phyloP scores from a whole-genome alignment of 257 asterid species.

The Scutellaria minor region DNA sequence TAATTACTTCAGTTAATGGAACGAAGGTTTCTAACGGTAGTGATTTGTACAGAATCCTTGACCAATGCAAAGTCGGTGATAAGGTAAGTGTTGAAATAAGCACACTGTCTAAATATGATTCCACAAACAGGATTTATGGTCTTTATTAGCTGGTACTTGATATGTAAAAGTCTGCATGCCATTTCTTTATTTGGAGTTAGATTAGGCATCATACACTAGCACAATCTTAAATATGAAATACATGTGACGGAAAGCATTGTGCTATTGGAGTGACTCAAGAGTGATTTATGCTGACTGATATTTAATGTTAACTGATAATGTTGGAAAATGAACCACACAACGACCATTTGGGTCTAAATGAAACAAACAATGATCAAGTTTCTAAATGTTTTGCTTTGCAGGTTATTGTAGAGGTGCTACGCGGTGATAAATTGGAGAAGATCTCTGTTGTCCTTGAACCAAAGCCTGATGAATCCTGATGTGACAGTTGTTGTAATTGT shows the following conservation, averaged over 20 bases:
- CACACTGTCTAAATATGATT: constrained; percentile 6
- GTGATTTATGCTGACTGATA: constrained; percentile 11
- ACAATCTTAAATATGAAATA: neutral
- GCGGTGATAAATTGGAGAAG: constrained; percentile 90
- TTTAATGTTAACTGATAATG: neutral
- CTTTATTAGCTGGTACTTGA: neutral
- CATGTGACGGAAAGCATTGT: neutral
- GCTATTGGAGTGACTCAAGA: neutral
- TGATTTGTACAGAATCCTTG: constrained; percentile 94
- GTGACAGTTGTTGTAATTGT: constrained; percentile 33
- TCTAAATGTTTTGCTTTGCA: constrained; percentile 36
- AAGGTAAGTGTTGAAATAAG: constrained; percentile 50
- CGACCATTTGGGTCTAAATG: neutral
- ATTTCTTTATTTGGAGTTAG: neutral
- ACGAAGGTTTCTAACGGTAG: constrained; percentile 85
- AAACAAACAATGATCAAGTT: neutral
- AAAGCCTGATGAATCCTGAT: constrained; percentile 80
- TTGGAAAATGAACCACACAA: neutral
- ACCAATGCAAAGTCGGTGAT: constrained; percentile 94
- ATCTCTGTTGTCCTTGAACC: constrained; percentile 91
- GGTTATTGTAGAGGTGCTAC: constrained; percentile 90
- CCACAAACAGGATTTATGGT: neutral
- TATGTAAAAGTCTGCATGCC: neutral
- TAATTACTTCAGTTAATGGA: constrained; percentile 91
- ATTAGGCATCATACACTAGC: neutral